Base-by-base conservation (phyloP, 805 yeast species). In the Candida sphagnicola region DNA sequence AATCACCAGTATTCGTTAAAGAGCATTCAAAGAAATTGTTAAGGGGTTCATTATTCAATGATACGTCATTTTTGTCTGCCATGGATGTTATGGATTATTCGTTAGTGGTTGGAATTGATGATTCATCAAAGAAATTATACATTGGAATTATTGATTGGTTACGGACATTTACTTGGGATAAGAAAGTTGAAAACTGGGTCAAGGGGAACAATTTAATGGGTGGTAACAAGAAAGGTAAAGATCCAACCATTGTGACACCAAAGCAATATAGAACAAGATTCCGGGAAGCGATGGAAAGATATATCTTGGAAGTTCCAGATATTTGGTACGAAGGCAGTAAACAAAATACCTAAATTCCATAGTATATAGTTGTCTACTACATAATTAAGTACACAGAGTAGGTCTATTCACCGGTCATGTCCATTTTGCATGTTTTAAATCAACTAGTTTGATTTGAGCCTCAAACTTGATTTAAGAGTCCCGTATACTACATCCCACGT, bases 51-150 rank as follows among this genome's bases (percentile, higher is more conserved):
- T 63, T 93, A 19, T 93, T 95, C 84, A 93, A 95, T 54, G 99
- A 93, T 53, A 93, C 98, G 0, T 67, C 93, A 12, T 95, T 93
- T 57, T 65, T 93, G 38, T 89, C 95, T 3, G 93, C 95, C 53
- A 87, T 93, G 95, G 95, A 93, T 55, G 98, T 93, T 4, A 93
- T 93, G 99, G 99, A 93, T 59, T 93, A 93, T 55, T 91, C 98
- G 0, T 68, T 93, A 46, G 96, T 93, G 8, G 82, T 93, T 43
- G 99, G 98, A 0, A 86, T 93, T 29, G 95, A 93, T 55, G 72
- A 68, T 33, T 57, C 66, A 10, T 74, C 77, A 16, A 75, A 75
- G 45, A 74, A 75, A 37, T 68, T 93, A 26, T 88, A 89, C 14
- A 96, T 90, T 11, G 99, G 99, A 3, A 90, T 93, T 29, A 90